Evolutionary conservation across 768 basidiomycete species (phyloP).

Genomic region (Panellus pusillus): DNA sequence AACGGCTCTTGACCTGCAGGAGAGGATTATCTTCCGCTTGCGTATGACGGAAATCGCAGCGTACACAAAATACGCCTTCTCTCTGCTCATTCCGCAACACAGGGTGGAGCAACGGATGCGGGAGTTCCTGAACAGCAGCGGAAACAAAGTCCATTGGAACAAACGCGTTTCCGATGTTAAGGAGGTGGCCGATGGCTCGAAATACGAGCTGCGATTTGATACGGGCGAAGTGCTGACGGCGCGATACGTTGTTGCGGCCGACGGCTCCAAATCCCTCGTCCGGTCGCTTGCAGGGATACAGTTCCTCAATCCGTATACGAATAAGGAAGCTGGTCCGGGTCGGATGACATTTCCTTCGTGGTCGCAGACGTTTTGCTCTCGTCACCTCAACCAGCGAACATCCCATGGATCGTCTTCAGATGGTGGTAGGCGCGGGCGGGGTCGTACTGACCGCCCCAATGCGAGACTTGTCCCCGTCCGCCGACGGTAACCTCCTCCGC

Average conservation of each 20-base stretch:
- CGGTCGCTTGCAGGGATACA: constrained; percentile 22
- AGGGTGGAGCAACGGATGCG: constrained; percentile 38
- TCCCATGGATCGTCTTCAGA: constrained; percentile 1
- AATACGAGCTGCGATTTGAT: constrained; percentile 35
- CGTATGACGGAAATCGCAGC: constrained; percentile 23
- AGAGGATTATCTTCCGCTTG: constrained; percentile 32
- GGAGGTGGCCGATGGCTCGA: constrained; percentile 22
- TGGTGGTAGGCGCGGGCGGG: constrained; percentile 10
- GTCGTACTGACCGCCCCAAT: constrained; percentile 11
- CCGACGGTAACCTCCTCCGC: constrained; percentile 2
- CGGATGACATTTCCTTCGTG: constrained; percentile 9
- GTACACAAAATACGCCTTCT: constrained; percentile 38
- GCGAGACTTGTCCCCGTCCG: background rate
- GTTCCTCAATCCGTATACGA: constrained; percentile 5
- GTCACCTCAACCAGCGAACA: background rate
- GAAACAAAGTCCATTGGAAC: constrained; percentile 32
- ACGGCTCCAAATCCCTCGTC: constrained; percentile 36
- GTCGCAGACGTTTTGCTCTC: constrained; percentile 3
- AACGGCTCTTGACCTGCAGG: constrained; percentile 35
- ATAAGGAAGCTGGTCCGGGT: constrained; percentile 6
- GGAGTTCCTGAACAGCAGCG: constrained; percentile 28
- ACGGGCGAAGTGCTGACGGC: constrained; percentile 37
- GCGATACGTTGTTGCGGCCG: constrained; percentile 45
- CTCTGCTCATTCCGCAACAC: constrained; percentile 37
- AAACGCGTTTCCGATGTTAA: constrained; percentile 33